These are phyloP conservation scores for Dendrothele bispora DNA, from an alignment of 768 basidiomycete species.

Conservation along the genomic window DNA sequence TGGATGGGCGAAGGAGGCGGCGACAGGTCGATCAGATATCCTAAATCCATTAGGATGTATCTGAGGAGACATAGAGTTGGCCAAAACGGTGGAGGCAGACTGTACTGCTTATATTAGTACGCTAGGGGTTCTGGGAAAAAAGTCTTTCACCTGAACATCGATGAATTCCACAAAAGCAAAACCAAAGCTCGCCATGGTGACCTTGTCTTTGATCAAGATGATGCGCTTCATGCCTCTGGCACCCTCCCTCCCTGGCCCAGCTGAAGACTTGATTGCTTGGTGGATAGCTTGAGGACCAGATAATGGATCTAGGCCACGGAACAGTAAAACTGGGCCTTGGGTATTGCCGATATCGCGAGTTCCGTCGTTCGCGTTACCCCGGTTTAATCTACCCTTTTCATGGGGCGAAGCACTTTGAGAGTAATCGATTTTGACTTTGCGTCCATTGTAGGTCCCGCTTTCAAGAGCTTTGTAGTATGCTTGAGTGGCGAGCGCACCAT, in stretches of 20 bases:
- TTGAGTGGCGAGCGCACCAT: conserved; percentile 75
- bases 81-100: conserved; percentile 82
- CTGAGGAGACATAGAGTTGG: conserved; percentile 82
- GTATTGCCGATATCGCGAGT: conserved; percentile 93
- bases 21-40: conserved; percentile 86
- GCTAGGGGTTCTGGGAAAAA: not conserved
- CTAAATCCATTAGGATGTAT: conserved; percentile 92
- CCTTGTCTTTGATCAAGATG: conserved; percentile 85
- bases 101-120: conserved; percentile 29
- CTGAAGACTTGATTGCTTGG: conserved; percentile 78
- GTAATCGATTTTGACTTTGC: conserved; percentile 94
- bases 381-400: conserved; percentile 57
- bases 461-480: conserved; percentile 77
- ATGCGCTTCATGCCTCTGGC: conserved; percentile 88
- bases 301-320: conserved; percentile 87
- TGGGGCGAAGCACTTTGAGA: conserved; percentile 81
- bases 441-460: conserved; percentile 74
- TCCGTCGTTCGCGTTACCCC: conserved; percentile 83
- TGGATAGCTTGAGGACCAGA: conserved; percentile 88
- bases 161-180: conserved; percentile 94
- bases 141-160: conserved; percentile 66
- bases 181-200: conserved; percentile 86
- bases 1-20: conserved; percentile 90
- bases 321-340: conserved; percentile 78
- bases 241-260: conserved; percentile 74